Evolutionary conservation across 1,139 yeast genomes (phyloP), one percentile per base, ranked within the genome.

Genomic region (Candida freyschussii): DNA sequence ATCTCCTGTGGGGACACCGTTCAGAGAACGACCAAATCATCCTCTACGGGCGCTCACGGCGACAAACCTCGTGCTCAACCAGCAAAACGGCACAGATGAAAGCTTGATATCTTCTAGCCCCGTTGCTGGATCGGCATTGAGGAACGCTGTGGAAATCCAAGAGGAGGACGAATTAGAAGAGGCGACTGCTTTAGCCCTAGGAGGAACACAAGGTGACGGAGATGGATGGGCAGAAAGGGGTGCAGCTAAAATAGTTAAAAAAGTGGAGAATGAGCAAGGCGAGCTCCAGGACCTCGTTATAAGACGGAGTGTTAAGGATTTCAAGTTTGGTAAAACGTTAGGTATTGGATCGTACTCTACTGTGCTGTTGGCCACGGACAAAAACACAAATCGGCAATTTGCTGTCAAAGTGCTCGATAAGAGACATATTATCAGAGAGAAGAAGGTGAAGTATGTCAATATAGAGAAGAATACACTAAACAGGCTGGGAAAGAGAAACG

Each of bases 261-360:
- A 63, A n/a, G 63, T 64, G n/a, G 53, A 52, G 8, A 72, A 69
- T 39, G 58, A 57, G 7, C 57, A 67, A 11, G 82, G 82, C 7
- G 59, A 62, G 25, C 56, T 60, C 3, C 57, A 63, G 5, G 69
- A 70, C 5, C 60, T 61, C 33, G 56, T 75, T 6, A 64, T 76
- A 4, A 60, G 62, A 32, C 66, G 67, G 43, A 65, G 83, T 11
- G 82, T 79, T 13, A 69, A 70, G 35, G 91, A 83, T 55, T 83
- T 81, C 53, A 77, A 73, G 47, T 70, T 82, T 43, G 89, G 89
- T 3, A 73, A 78, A 29, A 73, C 73, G 21, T 63, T 83, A 21
- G 94, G 94, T 12, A 89, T 80, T 55, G 94, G 94, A 2, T 81
- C 91, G 1, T 83, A 82, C 52, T 80, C 89, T 5, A 81, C 86